phyloP scores from a whole-genome alignment of 2,329 filamentous ascomycete species.

The Fusarium phyllophilum region DNA sequence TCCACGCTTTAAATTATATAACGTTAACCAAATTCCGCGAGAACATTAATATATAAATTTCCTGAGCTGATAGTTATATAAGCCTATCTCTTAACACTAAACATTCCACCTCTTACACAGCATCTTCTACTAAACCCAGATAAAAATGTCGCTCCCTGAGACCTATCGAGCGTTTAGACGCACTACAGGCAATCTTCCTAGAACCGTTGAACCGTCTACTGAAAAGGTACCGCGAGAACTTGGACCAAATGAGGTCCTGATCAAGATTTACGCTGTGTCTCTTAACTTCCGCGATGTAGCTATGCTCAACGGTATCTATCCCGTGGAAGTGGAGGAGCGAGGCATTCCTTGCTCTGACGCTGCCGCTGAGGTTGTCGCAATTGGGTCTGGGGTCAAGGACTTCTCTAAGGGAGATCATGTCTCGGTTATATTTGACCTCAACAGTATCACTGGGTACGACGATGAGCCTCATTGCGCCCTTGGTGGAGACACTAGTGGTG shows the following conservation, averaged over 20 bases:
- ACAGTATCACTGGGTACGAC: accelerated
- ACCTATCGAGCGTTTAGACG: neutral
- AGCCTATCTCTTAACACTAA: no score
- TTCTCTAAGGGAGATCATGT: neutral
- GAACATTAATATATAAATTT: neutral
- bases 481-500: neutral
- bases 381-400: accelerated
- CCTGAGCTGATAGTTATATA: neutral
- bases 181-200: neutral
- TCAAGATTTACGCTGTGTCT: neutral
- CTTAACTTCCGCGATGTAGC: neutral
- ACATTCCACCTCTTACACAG: no score
- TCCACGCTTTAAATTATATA: neutral
- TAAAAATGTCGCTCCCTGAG: neutral
- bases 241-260: neutral
- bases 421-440: neutral
- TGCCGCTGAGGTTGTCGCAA: neutral
- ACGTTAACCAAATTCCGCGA: neutral
- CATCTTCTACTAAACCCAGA: accelerated
- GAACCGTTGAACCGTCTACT: neutral
- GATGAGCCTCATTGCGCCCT: accelerated
- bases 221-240: accelerated
- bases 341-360: neutral
- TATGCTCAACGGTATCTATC: neutral
- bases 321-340: neutral